Evolutionary conservation across 371 early-diverging fungal species (phyloP).

Genomic region (Coemansia linderi): DNA sequence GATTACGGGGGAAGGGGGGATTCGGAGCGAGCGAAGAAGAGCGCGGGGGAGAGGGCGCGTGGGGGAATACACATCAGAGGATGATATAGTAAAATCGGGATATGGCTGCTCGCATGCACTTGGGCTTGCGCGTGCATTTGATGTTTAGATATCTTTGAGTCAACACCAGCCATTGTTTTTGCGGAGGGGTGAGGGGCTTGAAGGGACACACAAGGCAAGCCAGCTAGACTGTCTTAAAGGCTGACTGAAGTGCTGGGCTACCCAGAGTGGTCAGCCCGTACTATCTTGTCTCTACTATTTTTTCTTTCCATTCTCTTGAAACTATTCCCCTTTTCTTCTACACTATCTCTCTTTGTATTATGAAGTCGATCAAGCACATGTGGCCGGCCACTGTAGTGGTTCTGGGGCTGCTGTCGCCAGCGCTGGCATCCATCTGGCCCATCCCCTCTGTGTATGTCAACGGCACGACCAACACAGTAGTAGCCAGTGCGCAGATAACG

Average conservation of each 20-base stretch:
- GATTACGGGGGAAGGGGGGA: neutral
- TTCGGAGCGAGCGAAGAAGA: neutral
- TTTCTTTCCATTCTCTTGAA: neutral
- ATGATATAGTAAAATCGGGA: neutral
- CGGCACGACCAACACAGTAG: slow-evolving; percentile 35
- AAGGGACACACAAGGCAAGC: neutral
- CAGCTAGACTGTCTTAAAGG: neutral
- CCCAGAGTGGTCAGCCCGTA: neutral
- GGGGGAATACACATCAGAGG: neutral
- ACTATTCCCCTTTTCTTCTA: neutral
- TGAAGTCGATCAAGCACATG: neutral
- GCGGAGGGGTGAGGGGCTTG: neutral
- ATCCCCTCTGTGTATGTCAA: slow-evolving; percentile 23
- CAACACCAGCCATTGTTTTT: neutral
- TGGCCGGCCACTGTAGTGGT: slow-evolving; percentile 4
- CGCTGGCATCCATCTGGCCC: slow-evolving; percentile 47
- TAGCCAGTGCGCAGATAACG: neutral
- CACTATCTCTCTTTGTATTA: neutral
- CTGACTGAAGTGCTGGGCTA: neutral
- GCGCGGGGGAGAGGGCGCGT: neutral
- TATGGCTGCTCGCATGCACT: neutral
- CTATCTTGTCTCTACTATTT: neutral
- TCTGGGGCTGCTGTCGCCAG: slow-evolving; percentile 20
- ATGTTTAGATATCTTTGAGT: neutral
- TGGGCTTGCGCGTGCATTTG: neutral